Evolutionary conservation across 371 early-diverging fungal genomes (phyloP).

Genomic region (Umbelopsis sp.): DNA sequence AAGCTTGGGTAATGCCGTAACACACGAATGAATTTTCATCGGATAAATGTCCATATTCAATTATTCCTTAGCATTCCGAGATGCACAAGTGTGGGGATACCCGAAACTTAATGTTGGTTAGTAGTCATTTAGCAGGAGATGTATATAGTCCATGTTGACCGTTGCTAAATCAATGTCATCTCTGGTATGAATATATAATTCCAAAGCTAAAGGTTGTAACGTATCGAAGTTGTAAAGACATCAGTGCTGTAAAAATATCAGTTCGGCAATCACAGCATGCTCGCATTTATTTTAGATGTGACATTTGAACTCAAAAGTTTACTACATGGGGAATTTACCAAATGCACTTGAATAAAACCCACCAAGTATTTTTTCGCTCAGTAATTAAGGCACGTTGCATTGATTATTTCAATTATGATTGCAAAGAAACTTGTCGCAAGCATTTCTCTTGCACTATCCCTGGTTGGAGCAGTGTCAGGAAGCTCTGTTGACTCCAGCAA

Average conservation of each 20-base stretch:
- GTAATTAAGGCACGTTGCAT: not conserved
- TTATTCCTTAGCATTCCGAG: not conserved
- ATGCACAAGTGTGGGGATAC: not conserved
- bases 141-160: too few species aligned
- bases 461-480: not conserved
- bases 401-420: not conserved
- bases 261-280: too few species aligned
- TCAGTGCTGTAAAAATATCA: too few species aligned
- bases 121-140: too few species aligned
- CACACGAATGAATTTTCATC: not conserved
- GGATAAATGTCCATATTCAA: not conserved
- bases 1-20: not conserved
- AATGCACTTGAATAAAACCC: not conserved
- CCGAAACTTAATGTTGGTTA: not conserved
- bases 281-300: not conserved
- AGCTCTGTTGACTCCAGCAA: not conserved
- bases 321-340: not conserved
- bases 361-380: not conserved
- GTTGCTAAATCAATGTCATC: too few species aligned
- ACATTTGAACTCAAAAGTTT: not conserved
- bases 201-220: too few species aligned
- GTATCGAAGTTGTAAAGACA: too few species aligned
- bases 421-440: conserved; percentile 12
- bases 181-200: too few species aligned
- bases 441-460: conserved; percentile 5